A percentile compares a stretch with the other conserved stretches of the same genome.
Evolutionary conservation across 805 yeast species (phyloP).

Genomic region (Ogataea thermomethanolica): DNA sequence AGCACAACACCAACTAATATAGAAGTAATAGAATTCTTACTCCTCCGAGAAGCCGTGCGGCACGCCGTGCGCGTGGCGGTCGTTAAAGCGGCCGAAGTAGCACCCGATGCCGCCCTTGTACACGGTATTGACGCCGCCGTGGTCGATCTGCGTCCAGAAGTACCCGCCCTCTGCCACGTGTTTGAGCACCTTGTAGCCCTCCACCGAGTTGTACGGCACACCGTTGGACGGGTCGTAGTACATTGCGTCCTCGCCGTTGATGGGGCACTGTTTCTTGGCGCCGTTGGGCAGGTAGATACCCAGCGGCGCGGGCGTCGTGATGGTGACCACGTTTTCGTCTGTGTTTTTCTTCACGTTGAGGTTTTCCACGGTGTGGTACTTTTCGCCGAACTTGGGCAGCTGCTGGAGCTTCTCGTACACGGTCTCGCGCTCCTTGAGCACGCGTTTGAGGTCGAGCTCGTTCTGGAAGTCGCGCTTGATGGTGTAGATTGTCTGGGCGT

Average conservation of each 20-base stretch:
- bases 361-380: slow-evolving; percentile 38
- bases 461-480: slow-evolving; percentile 29
- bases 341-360: slow-evolving; percentile 43
- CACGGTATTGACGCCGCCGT: slow-evolving; percentile 40
- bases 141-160: slow-evolving; percentile 49
- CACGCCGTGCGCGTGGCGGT: slow-evolving; percentile 74
- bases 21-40: slow-evolving; percentile 2
- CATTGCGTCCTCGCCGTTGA: slow-evolving; percentile 74
- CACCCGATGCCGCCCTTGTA: slow-evolving; percentile 38
- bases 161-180: slow-evolving; percentile 53
- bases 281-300: slow-evolving; percentile 73
- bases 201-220: slow-evolving; percentile 80
- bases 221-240: slow-evolving; percentile 88
- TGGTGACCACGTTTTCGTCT: slow-evolving; percentile 44
- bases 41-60: slow-evolving; percentile 67
- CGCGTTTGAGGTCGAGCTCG: slow-evolving; percentile 25
- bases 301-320: slow-evolving; percentile 68
- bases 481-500: slow-evolving; percentile 41
- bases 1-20: slow-evolving; percentile 42
- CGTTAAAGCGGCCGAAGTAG: slow-evolving; percentile 38
- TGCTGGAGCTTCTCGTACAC: slow-evolving; percentile 42
- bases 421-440: slow-evolving; percentile 23
- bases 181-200: slow-evolving; percentile 63
- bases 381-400: slow-evolving; percentile 64
- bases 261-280: slow-evolving; percentile 61